Evolutionary conservation across 495 filamentous ascomycete species (phyloP).

Genomic region (Talaromyces stipitatus): DNA sequence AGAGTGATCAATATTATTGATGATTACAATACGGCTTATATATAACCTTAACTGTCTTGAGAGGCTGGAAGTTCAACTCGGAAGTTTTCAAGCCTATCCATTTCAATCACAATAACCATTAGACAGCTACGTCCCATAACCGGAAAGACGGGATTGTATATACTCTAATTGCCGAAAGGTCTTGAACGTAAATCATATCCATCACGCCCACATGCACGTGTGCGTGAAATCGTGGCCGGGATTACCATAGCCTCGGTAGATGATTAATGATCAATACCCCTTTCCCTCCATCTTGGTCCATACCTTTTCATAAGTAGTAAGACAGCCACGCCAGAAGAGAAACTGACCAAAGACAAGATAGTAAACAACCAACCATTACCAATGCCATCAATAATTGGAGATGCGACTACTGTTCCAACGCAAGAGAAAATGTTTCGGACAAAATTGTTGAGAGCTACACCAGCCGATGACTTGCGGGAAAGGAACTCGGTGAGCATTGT

Average conservation of each 20-base stretch:
- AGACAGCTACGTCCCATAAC: no score
- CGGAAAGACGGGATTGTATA: no score
- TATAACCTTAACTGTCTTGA: no score
- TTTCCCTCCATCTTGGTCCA: conserved; percentile 57
- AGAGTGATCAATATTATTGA: no score
- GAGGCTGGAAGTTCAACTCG: no score
- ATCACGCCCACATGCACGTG: no score
- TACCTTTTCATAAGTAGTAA: conserved; percentile 61
- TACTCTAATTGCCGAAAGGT: no score
- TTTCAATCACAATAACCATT: no score
- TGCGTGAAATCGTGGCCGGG: no score
- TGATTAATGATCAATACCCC: conserved; percentile 6
- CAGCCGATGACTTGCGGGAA: conserved; percentile 62
- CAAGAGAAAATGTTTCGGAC: conserved; percentile 81
- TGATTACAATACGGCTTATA: background rate
- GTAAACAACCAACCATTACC: conserved; percentile 90
- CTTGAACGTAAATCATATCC: no score
- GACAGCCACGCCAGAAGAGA: conserved; percentile 38
- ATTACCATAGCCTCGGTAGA: no score
- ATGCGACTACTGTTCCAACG: conserved; percentile 63
- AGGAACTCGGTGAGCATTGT: conserved; percentile 91
- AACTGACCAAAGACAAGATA: conserved; percentile 58
- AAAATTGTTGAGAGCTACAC: conserved; percentile 73
- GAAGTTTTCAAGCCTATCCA: no score
- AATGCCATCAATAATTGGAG: conserved; percentile 71